A percentile compares a stretch with the other conserved stretches of the same genome.
Evolutionary conservation across 2,329 filamentous ascomycete genomes (phyloP).

Genomic region (Aspergillus awamori): DNA sequence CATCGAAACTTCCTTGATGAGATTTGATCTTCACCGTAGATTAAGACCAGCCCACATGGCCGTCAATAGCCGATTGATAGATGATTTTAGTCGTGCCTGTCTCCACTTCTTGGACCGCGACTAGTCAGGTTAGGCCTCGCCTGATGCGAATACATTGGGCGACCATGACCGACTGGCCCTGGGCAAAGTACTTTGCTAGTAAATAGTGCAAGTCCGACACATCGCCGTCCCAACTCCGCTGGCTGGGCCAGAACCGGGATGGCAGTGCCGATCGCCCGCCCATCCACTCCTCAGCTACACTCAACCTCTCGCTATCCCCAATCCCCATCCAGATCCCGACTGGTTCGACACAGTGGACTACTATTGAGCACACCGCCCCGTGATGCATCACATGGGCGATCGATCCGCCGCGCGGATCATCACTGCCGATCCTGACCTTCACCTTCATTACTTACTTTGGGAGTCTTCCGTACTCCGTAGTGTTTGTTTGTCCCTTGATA

Average conservation of each 20-base stretch:
- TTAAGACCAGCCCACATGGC: neutral
- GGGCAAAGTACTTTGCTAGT: too few relatives aligned
- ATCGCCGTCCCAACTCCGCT: neutral
- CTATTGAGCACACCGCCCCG: constrained; percentile 8
- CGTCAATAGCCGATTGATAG: constrained; percentile 1
- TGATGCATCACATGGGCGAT: constrained; percentile 12
- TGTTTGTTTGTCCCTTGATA: too few relatives aligned
- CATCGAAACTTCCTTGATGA: neutral
- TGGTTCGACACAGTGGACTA: neutral
- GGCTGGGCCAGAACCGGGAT: constrained; percentile 6
- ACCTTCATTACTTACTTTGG: neutral
- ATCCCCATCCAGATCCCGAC: too few relatives aligned
- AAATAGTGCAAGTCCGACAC: neutral
- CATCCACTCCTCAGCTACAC: neutral
- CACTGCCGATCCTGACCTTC: constrained; percentile 5
- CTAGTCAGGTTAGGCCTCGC: neutral
- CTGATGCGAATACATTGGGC: neutral
- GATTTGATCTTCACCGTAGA: constrained; percentile 1
- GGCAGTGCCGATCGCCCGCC: constrained; percentile 9
- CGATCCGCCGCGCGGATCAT: constrained; percentile 6
- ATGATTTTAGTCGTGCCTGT: neutral
- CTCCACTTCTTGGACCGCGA: neutral
- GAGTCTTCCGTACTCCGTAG: too few relatives aligned
- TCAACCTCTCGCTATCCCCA: too few relatives aligned
- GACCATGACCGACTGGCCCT: neutral